Conservation (phyloP, 371 early-diverging fungal species). For the Coemansia sp. region DNA sequence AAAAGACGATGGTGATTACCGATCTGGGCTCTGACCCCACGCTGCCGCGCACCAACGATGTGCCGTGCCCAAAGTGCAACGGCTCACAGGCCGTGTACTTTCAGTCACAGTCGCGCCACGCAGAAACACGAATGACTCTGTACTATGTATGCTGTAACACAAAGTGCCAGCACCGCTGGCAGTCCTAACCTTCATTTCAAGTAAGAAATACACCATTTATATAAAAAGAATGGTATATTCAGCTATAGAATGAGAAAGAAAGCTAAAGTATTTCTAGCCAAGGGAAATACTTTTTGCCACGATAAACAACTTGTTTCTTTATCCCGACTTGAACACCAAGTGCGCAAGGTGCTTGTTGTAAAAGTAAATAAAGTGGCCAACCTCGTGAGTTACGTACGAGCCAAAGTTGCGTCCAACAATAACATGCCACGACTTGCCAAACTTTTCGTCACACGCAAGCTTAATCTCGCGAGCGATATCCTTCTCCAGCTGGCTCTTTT, state of each 20-base stretch:
- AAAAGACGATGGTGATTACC: conserved; percentile 72
- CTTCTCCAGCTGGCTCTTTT: conserved; percentile 93
- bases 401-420: conserved; percentile 98
- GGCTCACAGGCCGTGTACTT: conserved; percentile 84
- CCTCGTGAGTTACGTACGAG: conserved; percentile 92
- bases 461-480: conserved; percentile 97
- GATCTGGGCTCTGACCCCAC: conserved; percentile 85
- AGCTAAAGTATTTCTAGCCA: too few species aligned
- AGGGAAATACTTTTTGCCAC: not conserved
- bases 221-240: too few species aligned
- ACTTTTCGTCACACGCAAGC: conserved; percentile 97
- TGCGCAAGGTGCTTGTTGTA: conserved; percentile 95
- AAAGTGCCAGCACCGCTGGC: conserved; percentile 79
- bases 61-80: conserved; percentile 73
- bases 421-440: conserved; percentile 97
- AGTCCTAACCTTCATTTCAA: conserved; percentile 22
- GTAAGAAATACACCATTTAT: not conserved
- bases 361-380: conserved; percentile 97
- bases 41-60: conserved; percentile 67
- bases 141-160: conserved; percentile 88
- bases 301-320: conserved; percentile 38
- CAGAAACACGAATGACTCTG: conserved; percentile 89
- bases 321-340: conserved; percentile 91
- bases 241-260: too few species aligned
- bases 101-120: conserved; percentile 80